Percentiles rank a stretch among this genome's conserved stretches.
These are phyloP conservation scores for Lachnellula hyalina DNA, from an alignment of 2,329 filamentous ascomycete species.

Conservation along the genomic window DNA sequence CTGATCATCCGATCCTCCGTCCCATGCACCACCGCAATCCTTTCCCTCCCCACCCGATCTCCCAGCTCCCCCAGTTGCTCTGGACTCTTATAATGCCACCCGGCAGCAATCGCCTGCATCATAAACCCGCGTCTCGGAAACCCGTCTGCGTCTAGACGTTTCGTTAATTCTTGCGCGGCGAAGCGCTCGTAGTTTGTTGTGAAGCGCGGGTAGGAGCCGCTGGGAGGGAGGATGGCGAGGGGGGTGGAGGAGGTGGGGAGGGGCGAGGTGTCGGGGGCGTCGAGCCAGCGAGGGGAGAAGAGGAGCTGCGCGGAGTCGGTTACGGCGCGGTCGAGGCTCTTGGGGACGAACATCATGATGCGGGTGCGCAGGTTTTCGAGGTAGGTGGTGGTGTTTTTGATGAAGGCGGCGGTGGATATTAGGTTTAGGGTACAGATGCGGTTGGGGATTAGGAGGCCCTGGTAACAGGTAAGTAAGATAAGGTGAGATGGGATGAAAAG, in stretches of 20 bases:
- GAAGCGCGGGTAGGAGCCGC: constrained; percentile 48
- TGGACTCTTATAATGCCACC: constrained; percentile 70
- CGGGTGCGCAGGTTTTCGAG: constrained; percentile 58
- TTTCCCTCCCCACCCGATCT: constrained; percentile 62
- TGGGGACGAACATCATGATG: constrained; percentile 59
- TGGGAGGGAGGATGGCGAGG: constrained; percentile 31
- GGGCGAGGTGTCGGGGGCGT: constrained; percentile 51
- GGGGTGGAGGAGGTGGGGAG: constrained; percentile 44
- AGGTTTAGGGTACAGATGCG: constrained; percentile 53
- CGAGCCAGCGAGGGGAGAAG: constrained; percentile 61
- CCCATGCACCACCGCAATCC: constrained; percentile 76
- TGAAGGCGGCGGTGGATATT: constrained; percentile 54
- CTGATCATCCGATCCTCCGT: constrained; percentile 73
- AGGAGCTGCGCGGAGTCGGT: constrained; percentile 56
- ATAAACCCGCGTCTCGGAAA: constrained; percentile 67
- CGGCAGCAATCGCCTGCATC: constrained; percentile 71
- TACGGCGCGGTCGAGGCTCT: constrained; percentile 62
- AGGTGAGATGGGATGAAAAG: too few relatives aligned
- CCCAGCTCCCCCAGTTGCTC: constrained; percentile 61
- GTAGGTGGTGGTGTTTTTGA: constrained; percentile 58
- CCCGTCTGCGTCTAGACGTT: constrained; percentile 53
- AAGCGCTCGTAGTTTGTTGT: constrained; percentile 76
- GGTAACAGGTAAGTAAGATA: constrained; percentile 2
- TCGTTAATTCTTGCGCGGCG: constrained; percentile 71
- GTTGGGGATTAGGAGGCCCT: constrained; percentile 45